Percentiles rank a stretch among this genome's conserved stretches.
phyloP scores from a whole-genome alignment of 2,329 filamentous ascomycete species.

The Neopestalotiopsis sp. region DNA sequence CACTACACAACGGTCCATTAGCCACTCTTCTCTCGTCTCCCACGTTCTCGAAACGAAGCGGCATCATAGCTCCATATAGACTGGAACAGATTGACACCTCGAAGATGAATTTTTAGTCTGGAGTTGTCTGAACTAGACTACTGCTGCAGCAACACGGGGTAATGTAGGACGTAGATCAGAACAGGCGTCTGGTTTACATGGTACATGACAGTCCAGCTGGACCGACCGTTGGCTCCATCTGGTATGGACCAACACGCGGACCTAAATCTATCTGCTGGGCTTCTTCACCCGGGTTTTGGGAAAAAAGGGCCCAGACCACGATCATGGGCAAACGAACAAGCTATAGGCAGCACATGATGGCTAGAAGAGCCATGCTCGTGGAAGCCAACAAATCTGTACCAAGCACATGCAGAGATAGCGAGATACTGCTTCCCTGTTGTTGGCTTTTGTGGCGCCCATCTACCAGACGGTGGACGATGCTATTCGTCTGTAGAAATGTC shows the following conservation, averaged over 20 bases:
- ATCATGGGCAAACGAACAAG: neutral
- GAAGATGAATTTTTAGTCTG: neutral
- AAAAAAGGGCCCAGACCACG: neutral
- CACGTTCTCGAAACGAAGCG: slow-evolving; percentile 6
- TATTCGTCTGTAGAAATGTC: slow-evolving; percentile 16
- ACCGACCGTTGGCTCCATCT: neutral
- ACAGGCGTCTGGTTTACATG: neutral
- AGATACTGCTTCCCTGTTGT: neutral
- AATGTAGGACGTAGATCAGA: slow-evolving; percentile 6
- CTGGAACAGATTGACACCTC: neutral
- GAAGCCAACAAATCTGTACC: slow-evolving; percentile 5
- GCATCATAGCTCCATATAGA: slow-evolving; percentile 3
- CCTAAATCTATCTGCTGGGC: neutral
- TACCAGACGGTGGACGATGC: neutral
- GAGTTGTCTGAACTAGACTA: neutral
- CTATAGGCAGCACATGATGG: slow-evolving; percentile 9
- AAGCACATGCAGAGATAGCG: slow-evolving; percentile 11
- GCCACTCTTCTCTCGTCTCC: slow-evolving; percentile 2
- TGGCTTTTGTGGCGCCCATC: slow-evolving; percentile 12
- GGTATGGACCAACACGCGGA: neutral
- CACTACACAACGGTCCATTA: neutral
- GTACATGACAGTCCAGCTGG: neutral
- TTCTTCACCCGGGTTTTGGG: neutral
- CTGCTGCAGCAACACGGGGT: neutral
- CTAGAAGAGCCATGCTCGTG: neutral